Evolutionary conservation across 768 basidiomycete genomes (phyloP), one percentile per base, ranked within the genome.

Genomic region (Pleurotus platypus): DNA sequence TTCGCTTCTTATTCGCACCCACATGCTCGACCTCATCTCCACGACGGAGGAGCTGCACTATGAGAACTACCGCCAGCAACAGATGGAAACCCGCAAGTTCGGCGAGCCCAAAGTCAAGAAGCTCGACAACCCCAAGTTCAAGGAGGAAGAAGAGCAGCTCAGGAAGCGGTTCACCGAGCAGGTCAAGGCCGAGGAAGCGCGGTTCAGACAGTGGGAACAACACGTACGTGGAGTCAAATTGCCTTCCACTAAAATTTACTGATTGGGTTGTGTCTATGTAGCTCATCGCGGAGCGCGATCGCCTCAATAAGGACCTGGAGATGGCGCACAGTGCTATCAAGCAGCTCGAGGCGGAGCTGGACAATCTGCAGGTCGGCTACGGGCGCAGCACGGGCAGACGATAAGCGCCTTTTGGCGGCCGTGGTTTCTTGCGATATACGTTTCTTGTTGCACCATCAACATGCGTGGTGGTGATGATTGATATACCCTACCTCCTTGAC

Each of bases 61-160:
- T 71, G 97, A 99, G 79, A 90, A 92, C 71, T 99, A 99, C 81
- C 84, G 97, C 59, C 92, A 96, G 66, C 84, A 92, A 63, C 97
- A 98, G 77, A 98, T 99, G 97, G 97, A 99, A 81, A 98, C 97
- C 6, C 89, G 97, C 74, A 98, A 98, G 75, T 96, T 94, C 63
- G 97, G 95, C 63, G 97, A 98, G 72, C 87, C 94, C 63, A 98
- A 98, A 78, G 92, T 95, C 66, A 95, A 93, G 84, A 98, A 98
- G 78, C 81, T 92, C 63, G 95, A 99, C 76, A 99, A 98, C 74
- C 96, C 97, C 65, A 98, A 98, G 75, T 99, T 96, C 87, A 95
- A 95, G 79, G 97, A 98, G 72, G 97, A 99, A 76, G 96, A 99
- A 72, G 97, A 99, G 73, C 81, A 87, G 58, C 84, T 98, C 60